Evolutionary conservation across 495 filamentous ascomycete species (phyloP).

Genomic region (Lasiosphaeris hirsuta): DNA sequence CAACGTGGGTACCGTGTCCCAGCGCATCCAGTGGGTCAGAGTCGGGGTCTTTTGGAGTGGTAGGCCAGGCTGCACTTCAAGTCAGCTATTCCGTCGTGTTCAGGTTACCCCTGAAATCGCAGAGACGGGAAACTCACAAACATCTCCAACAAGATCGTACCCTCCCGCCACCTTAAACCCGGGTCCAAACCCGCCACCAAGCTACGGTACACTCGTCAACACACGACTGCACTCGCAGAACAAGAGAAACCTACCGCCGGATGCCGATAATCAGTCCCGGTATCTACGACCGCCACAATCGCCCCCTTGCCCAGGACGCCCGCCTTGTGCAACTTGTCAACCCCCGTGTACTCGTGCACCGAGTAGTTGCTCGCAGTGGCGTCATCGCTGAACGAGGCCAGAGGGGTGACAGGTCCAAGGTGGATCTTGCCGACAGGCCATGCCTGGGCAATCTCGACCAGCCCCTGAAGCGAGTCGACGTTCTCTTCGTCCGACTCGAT

Average conservation of each 20-base stretch:
- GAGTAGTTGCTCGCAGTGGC: constrained; percentile 26
- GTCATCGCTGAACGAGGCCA: constrained; percentile 20
- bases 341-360: constrained; percentile 29
- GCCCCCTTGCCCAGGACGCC: constrained; percentile 32
- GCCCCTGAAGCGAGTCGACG: constrained; percentile 20
- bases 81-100: background rate
- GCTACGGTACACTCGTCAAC: constrained; percentile 8
- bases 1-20: constrained; percentile 49
- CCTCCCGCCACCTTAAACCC: constrained; percentile 35
- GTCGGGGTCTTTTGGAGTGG: constrained; percentile 28
- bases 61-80: constrained; percentile 22
- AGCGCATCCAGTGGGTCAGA: constrained; percentile 40
- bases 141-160: constrained; percentile 34
- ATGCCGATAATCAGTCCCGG: constrained; percentile 45
- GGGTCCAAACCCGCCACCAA: constrained; percentile 36
- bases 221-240: background rate
- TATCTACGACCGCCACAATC: constrained; percentile 37
- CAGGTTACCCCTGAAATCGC: background rate
- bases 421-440: constrained; percentile 26
- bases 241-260: constrained; percentile 28
- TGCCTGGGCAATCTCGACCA: constrained; percentile 23
- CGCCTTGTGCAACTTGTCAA: constrained; percentile 29
- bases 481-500: constrained; percentile 24
- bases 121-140: constrained; percentile 9
- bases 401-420: constrained; percentile 6